These are phyloP conservation scores for Neopestalotiopsis rosae DNA, from an alignment of 2,329 filamentous ascomycete genomes.

Conservation along the genomic window DNA sequence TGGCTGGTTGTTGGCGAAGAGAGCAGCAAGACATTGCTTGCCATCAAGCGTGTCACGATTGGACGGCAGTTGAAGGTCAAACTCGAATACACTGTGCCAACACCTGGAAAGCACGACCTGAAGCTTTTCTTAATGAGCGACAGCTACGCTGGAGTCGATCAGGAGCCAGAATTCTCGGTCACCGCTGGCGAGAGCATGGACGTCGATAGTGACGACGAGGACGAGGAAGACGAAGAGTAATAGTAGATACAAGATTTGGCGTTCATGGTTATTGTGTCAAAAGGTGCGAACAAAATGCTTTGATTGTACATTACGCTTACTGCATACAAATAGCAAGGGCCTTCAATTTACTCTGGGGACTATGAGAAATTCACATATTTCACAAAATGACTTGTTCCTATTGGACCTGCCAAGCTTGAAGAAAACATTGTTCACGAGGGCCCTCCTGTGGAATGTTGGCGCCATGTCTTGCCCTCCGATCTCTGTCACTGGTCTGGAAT, in stretches of 20 bases:
- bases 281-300: constrained; percentile 30
- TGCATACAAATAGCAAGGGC: constrained; percentile 35
- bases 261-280: constrained; percentile 17
- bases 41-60: constrained; percentile 94
- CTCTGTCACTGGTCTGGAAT: no score
- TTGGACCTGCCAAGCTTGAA: no score
- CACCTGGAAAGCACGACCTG: constrained; percentile 82
- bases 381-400: not conserved
- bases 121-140: constrained; percentile 97
- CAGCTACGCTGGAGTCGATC: constrained; percentile 95
- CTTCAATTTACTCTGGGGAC: no score
- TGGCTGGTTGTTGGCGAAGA: constrained; percentile 97
- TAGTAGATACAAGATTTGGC: constrained; percentile 12
- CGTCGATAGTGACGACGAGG: constrained; percentile 85
- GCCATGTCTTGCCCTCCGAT: no score
- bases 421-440: no score
- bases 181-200: constrained; percentile 92
- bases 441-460: no score
- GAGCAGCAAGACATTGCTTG: constrained; percentile 82
- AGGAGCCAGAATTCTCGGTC: constrained; percentile 88
- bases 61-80: constrained; percentile 77
- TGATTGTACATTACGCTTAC: constrained; percentile 34
- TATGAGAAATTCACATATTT: not conserved
- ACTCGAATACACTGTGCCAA: constrained; percentile 87
- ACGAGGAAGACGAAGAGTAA: constrained; percentile 69